Percentiles rank a stretch among this genome's conserved stretches.
Conservation (phyloP, 108 stramenopile genomes). For the Schizochytrium sp. region DNA sequence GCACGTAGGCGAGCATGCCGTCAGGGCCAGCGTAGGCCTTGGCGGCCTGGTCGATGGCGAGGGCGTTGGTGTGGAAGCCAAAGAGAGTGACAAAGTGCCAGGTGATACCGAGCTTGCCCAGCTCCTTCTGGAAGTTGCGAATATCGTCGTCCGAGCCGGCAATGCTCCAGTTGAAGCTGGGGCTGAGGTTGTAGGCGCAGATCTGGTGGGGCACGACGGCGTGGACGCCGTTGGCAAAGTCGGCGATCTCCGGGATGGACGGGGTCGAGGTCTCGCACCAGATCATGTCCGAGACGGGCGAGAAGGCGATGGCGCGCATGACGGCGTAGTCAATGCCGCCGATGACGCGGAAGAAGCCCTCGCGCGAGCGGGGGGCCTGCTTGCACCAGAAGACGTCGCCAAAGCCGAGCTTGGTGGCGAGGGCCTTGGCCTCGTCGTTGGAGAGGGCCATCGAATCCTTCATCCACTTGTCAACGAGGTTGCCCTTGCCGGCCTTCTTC, state of each 20-base stretch:
- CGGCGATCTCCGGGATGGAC: slow-evolving; percentile 24
- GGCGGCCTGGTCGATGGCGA: slow-evolving; percentile 72
- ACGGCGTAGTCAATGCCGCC: slow-evolving; percentile 83
- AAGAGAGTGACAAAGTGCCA: slow-evolving; percentile 95
- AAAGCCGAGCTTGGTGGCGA: slow-evolving; percentile 35
- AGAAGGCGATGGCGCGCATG: slow-evolving; percentile 77
- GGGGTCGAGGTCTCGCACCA: slow-evolving; percentile 81
- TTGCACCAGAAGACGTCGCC: slow-evolving; percentile 72
- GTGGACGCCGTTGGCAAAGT: slow-evolving; percentile 34
- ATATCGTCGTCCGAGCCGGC: slow-evolving; percentile 68
- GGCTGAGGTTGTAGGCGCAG: slow-evolving; percentile 87
- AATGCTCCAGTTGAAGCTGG: slow-evolving; percentile 91
- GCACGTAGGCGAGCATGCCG: slow-evolving; percentile 85
- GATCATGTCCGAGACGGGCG: slow-evolving; percentile 76
- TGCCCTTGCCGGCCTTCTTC: slow-evolving; percentile 21
- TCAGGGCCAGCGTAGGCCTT: slow-evolving; percentile 65
- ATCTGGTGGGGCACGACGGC: slow-evolving; percentile 68
- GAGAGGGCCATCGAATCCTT: slow-evolving; percentile 13
- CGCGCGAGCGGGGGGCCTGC: slow-evolving; percentile 81
- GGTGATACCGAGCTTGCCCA: slow-evolving; percentile 75
- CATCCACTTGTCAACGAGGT: slow-evolving; percentile 19
- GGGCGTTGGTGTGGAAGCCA: slow-evolving; percentile 87
- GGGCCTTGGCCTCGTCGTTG: slow-evolving; percentile 51
- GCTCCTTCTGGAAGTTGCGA: slow-evolving; percentile 67
- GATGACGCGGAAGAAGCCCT: slow-evolving; percentile 82